Evolutionary conservation across 495 filamentous ascomycete species (phyloP), one percentile per base, ranked within the genome.

Genomic region (Annulohypoxylon maeteangense): DNA sequence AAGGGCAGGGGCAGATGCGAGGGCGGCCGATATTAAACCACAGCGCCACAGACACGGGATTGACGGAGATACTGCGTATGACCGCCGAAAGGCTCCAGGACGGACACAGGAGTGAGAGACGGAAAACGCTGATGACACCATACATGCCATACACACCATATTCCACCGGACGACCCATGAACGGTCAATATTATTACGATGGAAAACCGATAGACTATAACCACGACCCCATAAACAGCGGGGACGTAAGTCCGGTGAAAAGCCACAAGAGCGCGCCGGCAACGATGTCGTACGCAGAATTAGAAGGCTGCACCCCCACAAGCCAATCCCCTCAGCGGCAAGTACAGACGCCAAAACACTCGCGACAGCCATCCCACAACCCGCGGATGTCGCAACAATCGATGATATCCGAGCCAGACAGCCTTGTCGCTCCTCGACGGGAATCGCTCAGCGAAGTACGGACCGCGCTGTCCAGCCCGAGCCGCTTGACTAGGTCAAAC

Each of bases 41-140:
- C 32, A 65, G 60, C 47, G 79, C 74, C 32, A 81, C 81, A 3
- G 81, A 83, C 53, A 78, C 80, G 31, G 80, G 79, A 2, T 60
- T 84, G 23, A 72, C 80, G 1, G 74, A 81, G 38, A 84, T 84
- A 22, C 65, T 84, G 20, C 75, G 71, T 16, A 80, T 79, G 27
- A 84, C 81, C 0, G 82, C 82, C 25, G 75, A 81, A 69, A 72
- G 79, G 29, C 67, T 84, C n/a, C 78, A 78, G 18, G 78, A 79
- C 38, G 81, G 81, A 7, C 66, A 50, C 12, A 38, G 64, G 14
- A 76, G 75, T 42, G 47, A 71, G 12, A 64, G 71, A 31, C 65
- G 78, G 23, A 71, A 80, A 61, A 76, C 71, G 2, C 2, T 72
- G 36, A 70, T 75, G 73, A 20, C 29, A 1, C 54, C 64, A 4